Percentiles rank a stretch among this genome's conserved stretches.
Evolutionary conservation across 768 basidiomycete species (phyloP).

Genomic region (Boletales sp.): DNA sequence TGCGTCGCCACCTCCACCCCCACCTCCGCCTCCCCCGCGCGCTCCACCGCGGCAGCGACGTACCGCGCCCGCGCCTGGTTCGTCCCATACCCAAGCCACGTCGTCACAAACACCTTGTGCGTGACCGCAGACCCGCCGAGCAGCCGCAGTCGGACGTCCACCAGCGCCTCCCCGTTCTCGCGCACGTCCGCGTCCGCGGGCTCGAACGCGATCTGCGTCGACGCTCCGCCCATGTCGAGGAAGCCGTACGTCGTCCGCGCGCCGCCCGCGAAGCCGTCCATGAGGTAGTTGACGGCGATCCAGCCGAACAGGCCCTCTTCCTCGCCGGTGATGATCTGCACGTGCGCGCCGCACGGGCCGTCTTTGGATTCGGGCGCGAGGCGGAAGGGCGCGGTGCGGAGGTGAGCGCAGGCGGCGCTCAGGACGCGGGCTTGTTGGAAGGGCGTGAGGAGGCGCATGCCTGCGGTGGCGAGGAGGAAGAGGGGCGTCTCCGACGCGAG

Average conservation of each 20-base stretch:
- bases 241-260: constrained; percentile 91
- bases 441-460: constrained; percentile 84
- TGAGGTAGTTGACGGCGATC: constrained; percentile 98
- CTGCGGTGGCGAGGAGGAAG: constrained; percentile 94
- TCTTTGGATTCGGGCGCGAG: constrained; percentile 60
- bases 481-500: constrained; percentile 82
- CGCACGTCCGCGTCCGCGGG: constrained; percentile 59
- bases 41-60: constrained; percentile 60
- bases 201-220: constrained; percentile 98
- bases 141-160: constrained; percentile 77
- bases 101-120: constrained; percentile 95
- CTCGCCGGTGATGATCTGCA: constrained; percentile 94
- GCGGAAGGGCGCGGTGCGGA: constrained; percentile 74
- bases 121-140: constrained; percentile 82
- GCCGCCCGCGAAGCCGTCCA: constrained; percentile 83
- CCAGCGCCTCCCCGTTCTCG: constrained; percentile 51
- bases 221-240: constrained; percentile 98
- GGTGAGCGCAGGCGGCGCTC: constrained; percentile 71
- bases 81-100: constrained; percentile 98
- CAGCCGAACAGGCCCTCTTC: constrained; percentile 98
- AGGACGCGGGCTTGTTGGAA: constrained; percentile 70
- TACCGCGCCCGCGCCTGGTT: constrained; percentile 96
- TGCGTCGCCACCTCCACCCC: no score
- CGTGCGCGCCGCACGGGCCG: constrained; percentile 89
- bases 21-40: no score